Conservation (phyloP, 1,284 basidiomycete species). For the Microbotryum intermedium region DNA sequence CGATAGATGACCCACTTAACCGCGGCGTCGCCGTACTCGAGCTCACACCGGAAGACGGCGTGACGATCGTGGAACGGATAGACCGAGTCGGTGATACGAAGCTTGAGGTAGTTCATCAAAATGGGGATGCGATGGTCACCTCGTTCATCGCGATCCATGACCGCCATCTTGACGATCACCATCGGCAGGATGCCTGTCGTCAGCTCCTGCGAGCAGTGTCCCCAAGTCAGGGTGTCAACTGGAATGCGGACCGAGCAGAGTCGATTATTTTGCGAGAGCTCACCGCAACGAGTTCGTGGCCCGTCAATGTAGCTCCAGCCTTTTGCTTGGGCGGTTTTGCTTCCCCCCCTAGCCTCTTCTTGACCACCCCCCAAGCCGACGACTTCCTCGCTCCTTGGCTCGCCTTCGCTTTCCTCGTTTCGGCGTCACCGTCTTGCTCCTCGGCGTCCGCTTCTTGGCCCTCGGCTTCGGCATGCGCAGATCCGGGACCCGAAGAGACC, state of each 20-base stretch:
- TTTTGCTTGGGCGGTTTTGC: conserved; percentile 16
- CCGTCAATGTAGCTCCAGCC: conserved; percentile 19
- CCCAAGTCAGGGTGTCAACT: neutral
- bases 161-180: conserved; percentile 29
- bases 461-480: neutral
- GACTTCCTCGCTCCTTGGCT: conserved; percentile 4
- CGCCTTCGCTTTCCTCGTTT: too few species aligned
- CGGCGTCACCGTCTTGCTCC: neutral
- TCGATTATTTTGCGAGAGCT: neutral
- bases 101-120: conserved; percentile 74
- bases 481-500: neutral
- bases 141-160: conserved; percentile 29
- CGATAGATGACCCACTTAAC: conserved; percentile 89
- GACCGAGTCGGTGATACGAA: conserved; percentile 75
- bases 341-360: conserved; percentile 3
- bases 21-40: conserved; percentile 88
- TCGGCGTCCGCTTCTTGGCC: conserved; percentile 3
- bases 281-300: conserved; percentile 25
- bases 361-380: conserved; percentile 22
- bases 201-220: conserved; percentile 15
- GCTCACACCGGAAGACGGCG: conserved; percentile 79
- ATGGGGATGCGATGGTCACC: conserved; percentile 31
- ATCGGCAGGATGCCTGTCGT: conserved; percentile 25
- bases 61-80: conserved; percentile 69
- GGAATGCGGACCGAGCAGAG: neutral